Evolutionary conservation across 306 rosid genomes (phyloP).

Genomic region (Medicago arabica): DNA sequence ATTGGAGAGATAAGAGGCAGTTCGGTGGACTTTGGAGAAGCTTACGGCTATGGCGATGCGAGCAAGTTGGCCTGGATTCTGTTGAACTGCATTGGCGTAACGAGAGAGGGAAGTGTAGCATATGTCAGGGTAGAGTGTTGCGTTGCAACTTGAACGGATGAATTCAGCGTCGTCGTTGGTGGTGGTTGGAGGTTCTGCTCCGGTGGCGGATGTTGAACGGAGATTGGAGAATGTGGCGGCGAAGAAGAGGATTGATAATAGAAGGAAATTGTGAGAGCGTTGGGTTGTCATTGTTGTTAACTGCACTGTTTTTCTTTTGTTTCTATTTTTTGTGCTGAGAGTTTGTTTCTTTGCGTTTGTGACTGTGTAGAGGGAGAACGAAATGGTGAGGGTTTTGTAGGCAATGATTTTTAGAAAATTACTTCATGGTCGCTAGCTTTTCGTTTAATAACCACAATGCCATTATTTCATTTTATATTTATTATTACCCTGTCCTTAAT

Average conservation of each 20-base stretch:
- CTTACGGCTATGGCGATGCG: conserved; percentile 75
- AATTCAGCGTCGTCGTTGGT: conserved; percentile 44
- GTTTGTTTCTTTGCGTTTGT: no score
- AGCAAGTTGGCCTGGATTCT: conserved; percentile 76
- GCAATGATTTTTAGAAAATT: background rate
- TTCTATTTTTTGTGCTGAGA: background rate
- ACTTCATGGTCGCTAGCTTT: background rate
- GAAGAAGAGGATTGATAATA: conserved; percentile 14
- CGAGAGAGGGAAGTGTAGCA: conserved; percentile 87
- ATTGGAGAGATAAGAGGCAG: conserved; percentile 67
- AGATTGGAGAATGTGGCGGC: conserved; percentile 39
- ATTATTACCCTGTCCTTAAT: no score
- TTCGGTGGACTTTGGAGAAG: conserved; percentile 59
- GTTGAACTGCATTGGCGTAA: conserved; percentile 80
- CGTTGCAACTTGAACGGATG: conserved; percentile 80
- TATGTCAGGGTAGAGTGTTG: conserved; percentile 83
- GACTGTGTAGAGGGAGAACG: background rate
- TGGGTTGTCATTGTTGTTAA: conserved; percentile 46
- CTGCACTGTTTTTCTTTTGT: no score
- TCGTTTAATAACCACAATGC: conserved; percentile 8
- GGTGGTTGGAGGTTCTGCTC: background rate
- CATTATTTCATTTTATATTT: background rate
- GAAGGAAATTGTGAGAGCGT: conserved; percentile 18
- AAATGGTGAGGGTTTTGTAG: conserved; percentile 45
- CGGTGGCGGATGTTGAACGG: no score